Conservation (phyloP, 192 early-diverging fungal genomes). For the Entrophospora sp. region DNA sequence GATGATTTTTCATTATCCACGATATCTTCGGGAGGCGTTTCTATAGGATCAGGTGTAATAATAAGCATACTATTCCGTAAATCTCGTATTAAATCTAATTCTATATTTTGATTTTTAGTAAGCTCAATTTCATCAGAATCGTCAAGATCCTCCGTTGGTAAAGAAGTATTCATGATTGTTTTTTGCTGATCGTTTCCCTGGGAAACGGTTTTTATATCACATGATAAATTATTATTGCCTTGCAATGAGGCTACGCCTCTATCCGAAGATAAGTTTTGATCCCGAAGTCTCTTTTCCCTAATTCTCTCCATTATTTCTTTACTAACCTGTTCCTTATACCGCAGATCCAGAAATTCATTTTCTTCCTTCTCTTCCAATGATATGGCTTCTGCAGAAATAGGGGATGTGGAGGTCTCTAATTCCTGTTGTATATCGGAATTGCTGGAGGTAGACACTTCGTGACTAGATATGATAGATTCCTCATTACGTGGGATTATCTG, state of each 20-base stretch:
- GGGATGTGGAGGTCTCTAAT: too few species aligned
- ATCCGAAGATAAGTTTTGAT: neutral
- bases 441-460: too few species aligned
- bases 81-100: conserved; percentile 7
- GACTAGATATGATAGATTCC: too few species aligned
- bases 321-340: too few species aligned
- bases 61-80: conserved; percentile 5
- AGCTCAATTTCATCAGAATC: conserved; percentile 18
- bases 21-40: neutral
- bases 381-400: too few species aligned
- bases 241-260: too few species aligned
- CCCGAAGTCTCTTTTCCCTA: neutral
- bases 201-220: neutral
- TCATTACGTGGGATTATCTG: too few species aligned
- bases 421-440: too few species aligned
- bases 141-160: neutral
- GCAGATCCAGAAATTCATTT: too few species aligned
- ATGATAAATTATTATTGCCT: neutral
- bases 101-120: conserved; percentile 17
- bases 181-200: neutral
- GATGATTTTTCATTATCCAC: too few species aligned
- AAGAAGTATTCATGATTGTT: neutral
- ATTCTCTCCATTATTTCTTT: neutral
- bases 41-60: neutral
- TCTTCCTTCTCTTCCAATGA: too few species aligned